These are phyloP conservation scores for Candida tetrigidarum DNA, from an alignment of 1,139 yeast genomes.

Conservation along the genomic window DNA sequence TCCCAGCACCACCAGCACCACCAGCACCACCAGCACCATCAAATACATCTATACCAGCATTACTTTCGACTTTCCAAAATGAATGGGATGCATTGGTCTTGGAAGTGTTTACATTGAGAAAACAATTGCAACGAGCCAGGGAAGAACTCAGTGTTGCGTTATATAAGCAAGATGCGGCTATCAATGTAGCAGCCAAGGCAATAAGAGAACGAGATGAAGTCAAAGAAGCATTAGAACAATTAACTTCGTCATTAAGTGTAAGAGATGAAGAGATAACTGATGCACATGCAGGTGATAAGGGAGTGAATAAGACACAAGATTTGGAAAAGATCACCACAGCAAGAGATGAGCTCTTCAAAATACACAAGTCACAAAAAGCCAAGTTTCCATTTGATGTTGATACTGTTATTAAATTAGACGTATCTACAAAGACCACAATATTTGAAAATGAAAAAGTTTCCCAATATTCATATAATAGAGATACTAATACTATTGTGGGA, in stretches of 20 bases:
- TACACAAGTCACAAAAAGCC: slow-evolving; percentile 48
- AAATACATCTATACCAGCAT: slow-evolving; percentile 74
- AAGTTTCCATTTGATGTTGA: slow-evolving; percentile 31
- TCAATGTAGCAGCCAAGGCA: slow-evolving; percentile 78
- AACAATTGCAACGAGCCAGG: slow-evolving; percentile 67
- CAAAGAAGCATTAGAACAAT: slow-evolving; percentile 55
- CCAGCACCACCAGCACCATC: slow-evolving; percentile 55
- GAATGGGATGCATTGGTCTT: slow-evolving; percentile 92
- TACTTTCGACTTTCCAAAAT: slow-evolving; percentile 74
- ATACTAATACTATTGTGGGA: slow-evolving; percentile 1
- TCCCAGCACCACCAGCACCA: slow-evolving; percentile 51
- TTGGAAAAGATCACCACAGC: slow-evolving; percentile 33
- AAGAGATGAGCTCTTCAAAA: slow-evolving; percentile 39
- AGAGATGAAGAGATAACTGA: slow-evolving; percentile 9
- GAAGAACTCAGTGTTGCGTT: slow-evolving; percentile 78
- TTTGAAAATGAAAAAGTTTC: slow-evolving; percentile 4
- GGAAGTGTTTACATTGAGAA: slow-evolving; percentile 77
- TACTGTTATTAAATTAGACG: not conserved
- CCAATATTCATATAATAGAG: slow-evolving; percentile 5
- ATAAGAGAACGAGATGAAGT: slow-evolving; percentile 79
- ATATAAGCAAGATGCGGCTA: slow-evolving; percentile 90
- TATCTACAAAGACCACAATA: not conserved
- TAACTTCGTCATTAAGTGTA: slow-evolving; percentile 29
- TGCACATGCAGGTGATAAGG: slow-evolving; percentile 10
- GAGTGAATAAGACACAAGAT: slow-evolving; percentile 9